Evolutionary conservation across 2,329 filamentous ascomycete genomes (phyloP).

Genomic region (Diaporthe eres): DNA sequence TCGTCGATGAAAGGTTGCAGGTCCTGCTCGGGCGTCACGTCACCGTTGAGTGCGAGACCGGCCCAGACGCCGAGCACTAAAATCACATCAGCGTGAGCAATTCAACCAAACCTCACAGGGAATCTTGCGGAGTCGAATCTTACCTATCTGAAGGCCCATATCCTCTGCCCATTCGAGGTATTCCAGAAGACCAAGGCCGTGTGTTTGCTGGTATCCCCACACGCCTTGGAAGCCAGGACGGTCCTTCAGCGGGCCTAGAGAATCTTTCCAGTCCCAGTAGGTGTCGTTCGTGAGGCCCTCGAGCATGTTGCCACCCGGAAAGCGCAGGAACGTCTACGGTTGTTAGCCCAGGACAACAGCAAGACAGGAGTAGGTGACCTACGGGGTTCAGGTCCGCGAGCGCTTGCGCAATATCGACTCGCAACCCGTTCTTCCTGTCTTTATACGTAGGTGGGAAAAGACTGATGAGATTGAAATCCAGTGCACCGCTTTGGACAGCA

Average conservation of each 20-base stretch:
- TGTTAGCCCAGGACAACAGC: not conserved
- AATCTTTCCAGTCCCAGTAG: conserved; percentile 67
- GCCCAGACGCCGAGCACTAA: conserved; percentile 69
- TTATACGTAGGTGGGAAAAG: conserved; percentile 74
- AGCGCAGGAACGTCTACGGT: conserved; percentile 67
- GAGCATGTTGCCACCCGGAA: conserved; percentile 77
- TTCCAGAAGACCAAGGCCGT: conserved; percentile 74
- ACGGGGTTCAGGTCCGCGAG: conserved; percentile 66
- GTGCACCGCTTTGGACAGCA: conserved; percentile 55
- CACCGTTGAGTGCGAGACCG: conserved; percentile 68
- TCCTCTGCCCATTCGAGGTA: conserved; percentile 74
- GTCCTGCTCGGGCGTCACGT: conserved; percentile 64
- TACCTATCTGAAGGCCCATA: conserved; percentile 66
- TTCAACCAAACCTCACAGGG: not conserved
- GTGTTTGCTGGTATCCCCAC: conserved; percentile 74
- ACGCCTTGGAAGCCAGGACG: conserved; percentile 69
- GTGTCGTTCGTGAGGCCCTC: conserved; percentile 60
- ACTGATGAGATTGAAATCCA: conserved; percentile 72
- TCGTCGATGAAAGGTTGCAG: conserved; percentile 70
- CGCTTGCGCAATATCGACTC: conserved; percentile 67
- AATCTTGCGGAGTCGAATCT: conserved; percentile 40
- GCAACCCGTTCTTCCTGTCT: conserved; percentile 68
- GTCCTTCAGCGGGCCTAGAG: conserved; percentile 66
- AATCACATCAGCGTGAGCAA: conserved; percentile 19
- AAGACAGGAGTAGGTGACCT: conserved; percentile 41